Evolutionary conservation across 768 basidiomycete genomes (phyloP).

Genomic region (Asterophora parasitica): DNA sequence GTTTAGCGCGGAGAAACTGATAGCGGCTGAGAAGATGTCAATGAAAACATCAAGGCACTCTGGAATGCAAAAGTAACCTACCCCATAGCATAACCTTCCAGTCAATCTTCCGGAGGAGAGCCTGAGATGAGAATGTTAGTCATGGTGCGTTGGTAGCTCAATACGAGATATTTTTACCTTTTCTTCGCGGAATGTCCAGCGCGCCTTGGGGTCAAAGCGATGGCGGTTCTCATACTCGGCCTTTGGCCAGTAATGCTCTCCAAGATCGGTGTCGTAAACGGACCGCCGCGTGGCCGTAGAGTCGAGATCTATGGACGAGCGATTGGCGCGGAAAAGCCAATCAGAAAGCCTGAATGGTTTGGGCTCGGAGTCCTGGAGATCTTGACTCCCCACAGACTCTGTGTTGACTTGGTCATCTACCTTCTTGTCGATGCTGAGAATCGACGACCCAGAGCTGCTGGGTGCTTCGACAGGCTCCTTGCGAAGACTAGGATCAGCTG

Average conservation of each 20-base stretch:
- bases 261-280: constrained; percentile 44
- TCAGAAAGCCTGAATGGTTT: constrained; percentile 30
- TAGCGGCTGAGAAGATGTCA: constrained; percentile 28
- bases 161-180: constrained; percentile 22
- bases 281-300: constrained; percentile 45
- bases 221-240: constrained; percentile 49
- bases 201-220: constrained; percentile 49
- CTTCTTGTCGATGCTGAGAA: constrained; percentile 5
- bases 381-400: constrained; percentile 19
- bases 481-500: neutral
- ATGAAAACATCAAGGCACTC: neutral
- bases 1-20: constrained; percentile 55
- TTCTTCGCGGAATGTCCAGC: constrained; percentile 61
- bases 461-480: neutral
- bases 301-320: constrained; percentile 33
- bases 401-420: constrained; percentile 6
- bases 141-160: neutral
- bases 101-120: constrained; percentile 50
- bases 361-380: constrained; percentile 32
- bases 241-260: constrained; percentile 45
- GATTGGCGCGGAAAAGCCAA: constrained; percentile 32
- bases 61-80: constrained; percentile 2
- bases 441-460: constrained; percentile 7
- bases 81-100: constrained; percentile 56
- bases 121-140: constrained; percentile 23